Evolutionary conservation across 331 rosid genomes (phyloP), one percentile per base, ranked within the genome.

Genomic region (Acacia pycnantha): DNA sequence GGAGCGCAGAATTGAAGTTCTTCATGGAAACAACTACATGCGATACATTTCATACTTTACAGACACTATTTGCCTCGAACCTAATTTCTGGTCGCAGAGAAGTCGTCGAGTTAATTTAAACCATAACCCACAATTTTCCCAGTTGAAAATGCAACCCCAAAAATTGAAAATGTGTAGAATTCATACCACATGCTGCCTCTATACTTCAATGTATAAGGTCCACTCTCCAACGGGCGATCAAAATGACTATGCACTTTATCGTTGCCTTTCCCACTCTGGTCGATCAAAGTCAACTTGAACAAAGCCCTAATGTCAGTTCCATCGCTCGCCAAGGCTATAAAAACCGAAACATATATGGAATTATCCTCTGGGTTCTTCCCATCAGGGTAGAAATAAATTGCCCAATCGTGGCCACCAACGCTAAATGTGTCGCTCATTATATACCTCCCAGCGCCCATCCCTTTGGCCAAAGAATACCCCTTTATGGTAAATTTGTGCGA

Each of bases 341-440:
- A 88, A 65, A 88, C 91, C 73, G 91, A 88, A 18, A 88, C 88
- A 48, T 88, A 86, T 50, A 78, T 47, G 68, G 88, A 82, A 75
- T 66, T 86, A 40, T 88, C 91, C 85, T 88, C 91, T 1, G 87
- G 91, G 82, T 88, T 88, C 53, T 88, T 88, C 40, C 91, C 91
- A 77, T 88, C 91, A 19, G 91, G 91, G 78, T 88, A 88, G 73
- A 88, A 88, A 86, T 88, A 88, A 80, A 88, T 88, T 73, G 91
- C 91, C 91, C 91, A 88, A 73, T 86, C 90, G 82, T 88, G 86
- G 6, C 91, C 91, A 22, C 90, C 91, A 71, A 88, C 90, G 41
- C 86, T 82, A 71, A 88, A 88, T 4, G 91, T 86, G 56, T 88
- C 90, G 79, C 91, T 88, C 81, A 48, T 78, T 35, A 84, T 84